Percentiles rank a stretch among this genome's conserved stretches.
Evolutionary conservation across 176 grass and related monocot species (phyloP).

Genomic region (Neostapfia colusana): DNA sequence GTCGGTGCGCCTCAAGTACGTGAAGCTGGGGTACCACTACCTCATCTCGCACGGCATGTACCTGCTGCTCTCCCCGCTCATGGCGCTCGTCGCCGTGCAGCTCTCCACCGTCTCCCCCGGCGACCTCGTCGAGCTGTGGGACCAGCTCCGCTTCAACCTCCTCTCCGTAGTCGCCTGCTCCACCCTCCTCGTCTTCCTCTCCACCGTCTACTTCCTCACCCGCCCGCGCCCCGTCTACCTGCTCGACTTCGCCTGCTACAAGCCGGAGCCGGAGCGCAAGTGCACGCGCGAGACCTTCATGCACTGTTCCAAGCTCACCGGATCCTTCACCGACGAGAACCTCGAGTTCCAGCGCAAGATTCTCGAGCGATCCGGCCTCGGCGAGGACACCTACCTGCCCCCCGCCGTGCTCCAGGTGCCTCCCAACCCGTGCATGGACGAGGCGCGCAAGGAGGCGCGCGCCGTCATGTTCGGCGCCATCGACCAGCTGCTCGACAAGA

Average conservation of each 20-base stretch:
- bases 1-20: conserved; percentile 94
- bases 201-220: conserved; percentile 93
- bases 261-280: conserved; percentile 74
- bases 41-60: conserved; percentile 96
- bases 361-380: conserved; percentile 83
- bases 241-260: conserved; percentile 91
- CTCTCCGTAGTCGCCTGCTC: conserved; percentile 69
- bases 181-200: conserved; percentile 90
- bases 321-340: conserved; percentile 72
- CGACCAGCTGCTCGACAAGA: conserved; percentile 79
- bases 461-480: conserved; percentile 91
- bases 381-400: conserved; percentile 79
- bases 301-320: conserved; percentile 63
- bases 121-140: conserved; percentile 64
- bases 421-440: conserved; percentile 82
- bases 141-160: conserved; percentile 81
- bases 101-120: conserved; percentile 70
- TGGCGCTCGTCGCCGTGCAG: conserved; percentile 65
- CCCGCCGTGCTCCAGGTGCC: conserved; percentile 72
- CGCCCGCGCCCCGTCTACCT: conserved; percentile 82
- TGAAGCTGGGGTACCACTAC: conserved; percentile 96
- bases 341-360: conserved; percentile 92
- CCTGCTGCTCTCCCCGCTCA: conserved; percentile 72
- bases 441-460: conserved; percentile 77
- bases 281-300: conserved; percentile 81